phyloP scores from a whole-genome alignment of 208 protist genomes.

The Leptomonas seymouri region DNA sequence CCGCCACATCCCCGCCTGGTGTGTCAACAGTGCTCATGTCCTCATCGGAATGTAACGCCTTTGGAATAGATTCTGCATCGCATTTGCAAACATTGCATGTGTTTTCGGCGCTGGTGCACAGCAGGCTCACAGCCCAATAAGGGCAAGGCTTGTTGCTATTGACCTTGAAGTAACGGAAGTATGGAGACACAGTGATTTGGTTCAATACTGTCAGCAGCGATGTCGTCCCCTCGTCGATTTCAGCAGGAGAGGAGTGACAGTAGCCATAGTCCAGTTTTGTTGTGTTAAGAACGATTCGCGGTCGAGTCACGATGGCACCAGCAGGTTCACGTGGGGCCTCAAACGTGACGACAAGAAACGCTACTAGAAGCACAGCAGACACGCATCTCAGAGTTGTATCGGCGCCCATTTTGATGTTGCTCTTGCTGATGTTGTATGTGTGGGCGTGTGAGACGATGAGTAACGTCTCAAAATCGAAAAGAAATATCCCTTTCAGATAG shows the following conservation, averaged over 20 bases:
- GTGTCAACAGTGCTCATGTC: conserved; percentile 84
- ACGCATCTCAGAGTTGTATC: conserved; percentile 11
- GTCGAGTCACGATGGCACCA: not conserved
- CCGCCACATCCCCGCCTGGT: conserved; percentile 37
- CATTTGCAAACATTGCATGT: conserved; percentile 84
- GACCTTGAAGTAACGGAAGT: conserved; percentile 92
- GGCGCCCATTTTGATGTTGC: conserved; percentile 4
- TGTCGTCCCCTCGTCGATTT: conserved; percentile 51
- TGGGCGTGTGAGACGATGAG: too few species aligned
- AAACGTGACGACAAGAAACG: conserved; percentile 21
- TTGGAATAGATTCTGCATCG: conserved; percentile 72
- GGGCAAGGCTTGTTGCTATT: conserved; percentile 83
- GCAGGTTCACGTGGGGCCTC: not conserved
- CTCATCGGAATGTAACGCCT: conserved; percentile 48
- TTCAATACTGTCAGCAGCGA: conserved; percentile 64
- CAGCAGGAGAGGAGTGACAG: conserved; percentile 60
- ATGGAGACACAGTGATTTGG: conserved; percentile 66
- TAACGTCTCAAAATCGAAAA: not conserved
- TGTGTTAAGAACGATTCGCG: conserved; percentile 25
- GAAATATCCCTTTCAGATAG: not conserved
- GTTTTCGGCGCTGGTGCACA: conserved; percentile 81
- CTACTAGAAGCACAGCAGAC: conserved; percentile 15
- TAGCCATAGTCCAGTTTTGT: conserved; percentile 51
- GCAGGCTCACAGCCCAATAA: conserved; percentile 83
- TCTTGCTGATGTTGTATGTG: not conserved